Conservation (phyloP, 2,329 filamentous ascomycete genomes). For the Davidsoniella eucalypti region DNA sequence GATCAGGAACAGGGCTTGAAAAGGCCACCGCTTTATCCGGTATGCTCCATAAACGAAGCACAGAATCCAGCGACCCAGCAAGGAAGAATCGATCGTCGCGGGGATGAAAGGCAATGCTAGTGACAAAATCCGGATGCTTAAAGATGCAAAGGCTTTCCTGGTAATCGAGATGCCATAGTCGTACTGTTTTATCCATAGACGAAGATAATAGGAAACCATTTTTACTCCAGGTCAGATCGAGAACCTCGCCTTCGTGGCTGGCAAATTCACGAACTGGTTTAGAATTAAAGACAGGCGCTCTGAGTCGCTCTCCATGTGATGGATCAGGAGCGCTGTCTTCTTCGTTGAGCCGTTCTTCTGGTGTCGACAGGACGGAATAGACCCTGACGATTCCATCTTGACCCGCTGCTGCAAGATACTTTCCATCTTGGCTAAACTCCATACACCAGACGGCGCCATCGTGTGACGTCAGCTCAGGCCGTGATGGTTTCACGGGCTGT, state of each 20-base stretch:
- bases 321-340: conserved; percentile 40
- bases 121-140: conserved; percentile 88
- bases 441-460: conserved; percentile 71
- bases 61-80: conserved; percentile 78
- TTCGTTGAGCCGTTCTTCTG: conserved; percentile 65
- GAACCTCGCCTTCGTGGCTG: conserved; percentile 69
- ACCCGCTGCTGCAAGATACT: conserved; percentile 79
- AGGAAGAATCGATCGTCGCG: conserved; percentile 93
- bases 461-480: conserved; percentile 22
- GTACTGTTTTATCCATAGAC: conserved; percentile 95
- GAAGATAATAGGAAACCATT: conserved; percentile 94
- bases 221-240: conserved; percentile 96
- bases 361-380: conserved; percentile 72
- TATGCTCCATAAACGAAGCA: conserved; percentile 86
- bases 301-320: conserved; percentile 46
- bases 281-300: conserved; percentile 75
- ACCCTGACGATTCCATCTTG: conserved; percentile 74
- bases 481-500: neutral
- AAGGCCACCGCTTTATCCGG: conserved; percentile 89
- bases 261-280: conserved; percentile 65
- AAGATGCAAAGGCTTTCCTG: conserved; percentile 82
- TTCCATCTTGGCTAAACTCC: conserved; percentile 85
- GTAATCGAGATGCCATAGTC: conserved; percentile 79
- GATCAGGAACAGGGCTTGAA: conserved; percentile 58
- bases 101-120: conserved; percentile 86